Conservation (phyloP, 495 filamentous ascomycete genomes). For the Cercophora sp. region DNA sequence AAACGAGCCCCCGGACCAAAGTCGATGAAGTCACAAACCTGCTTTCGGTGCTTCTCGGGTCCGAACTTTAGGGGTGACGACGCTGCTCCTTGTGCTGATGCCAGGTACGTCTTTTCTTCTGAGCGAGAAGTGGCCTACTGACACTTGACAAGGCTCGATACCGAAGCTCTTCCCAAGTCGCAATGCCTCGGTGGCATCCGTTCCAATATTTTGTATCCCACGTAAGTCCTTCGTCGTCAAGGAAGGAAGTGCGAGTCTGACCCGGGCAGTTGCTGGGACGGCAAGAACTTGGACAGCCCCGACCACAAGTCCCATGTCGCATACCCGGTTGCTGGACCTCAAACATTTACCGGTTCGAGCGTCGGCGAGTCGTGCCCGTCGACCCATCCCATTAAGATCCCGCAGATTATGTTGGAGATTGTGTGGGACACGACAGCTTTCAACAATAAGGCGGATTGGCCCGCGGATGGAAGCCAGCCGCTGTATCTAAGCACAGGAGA, state of each 20-base stretch:
- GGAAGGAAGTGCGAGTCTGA: background rate
- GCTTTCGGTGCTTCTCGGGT: slow-evolving; percentile 33
- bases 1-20: background rate
- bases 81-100: slow-evolving; percentile 4
- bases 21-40: slow-evolving; percentile 12
- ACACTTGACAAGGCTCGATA: background rate
- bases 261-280: slow-evolving; percentile 28
- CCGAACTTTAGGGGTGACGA: slow-evolving; percentile 23
- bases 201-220: slow-evolving; percentile 42
- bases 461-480: slow-evolving; percentile 11
- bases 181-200: slow-evolving; percentile 37
- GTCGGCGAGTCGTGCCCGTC: slow-evolving; percentile 10
- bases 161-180: slow-evolving; percentile 9
- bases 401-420: slow-evolving; percentile 19
- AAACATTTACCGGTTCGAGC: slow-evolving; percentile 16
- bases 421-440: slow-evolving; percentile 19
- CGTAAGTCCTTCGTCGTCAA: slow-evolving; percentile 10
- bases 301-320: slow-evolving; percentile 39
- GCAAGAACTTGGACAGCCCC: slow-evolving; percentile 25
- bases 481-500: slow-evolving; percentile 13
- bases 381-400: slow-evolving; percentile 17
- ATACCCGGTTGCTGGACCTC: slow-evolving; percentile 25
- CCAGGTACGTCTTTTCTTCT: slow-evolving; percentile 1
- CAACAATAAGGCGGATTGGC: slow-evolving; percentile 19
- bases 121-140: too few species aligned